phyloP scores from a whole-genome alignment of 2,329 filamentous ascomycete species.

The Aphanoascus verrucosus region DNA sequence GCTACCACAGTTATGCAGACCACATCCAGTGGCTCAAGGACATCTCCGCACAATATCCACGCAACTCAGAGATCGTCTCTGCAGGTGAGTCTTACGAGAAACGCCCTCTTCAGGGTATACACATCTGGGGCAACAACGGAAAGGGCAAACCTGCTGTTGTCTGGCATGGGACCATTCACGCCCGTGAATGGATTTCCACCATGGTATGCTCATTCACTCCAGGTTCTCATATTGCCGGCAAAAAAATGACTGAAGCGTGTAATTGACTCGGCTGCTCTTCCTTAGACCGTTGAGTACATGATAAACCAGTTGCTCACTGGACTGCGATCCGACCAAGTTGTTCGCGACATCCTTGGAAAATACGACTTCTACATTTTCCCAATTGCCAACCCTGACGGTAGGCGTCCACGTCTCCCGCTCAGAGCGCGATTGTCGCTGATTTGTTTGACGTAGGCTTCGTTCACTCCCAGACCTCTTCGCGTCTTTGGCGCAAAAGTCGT shows the following conservation, averaged over 20 bases:
- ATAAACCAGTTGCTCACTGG: constrained; percentile 41
- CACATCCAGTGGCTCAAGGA: constrained; percentile 42
- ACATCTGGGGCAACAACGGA: constrained; percentile 42
- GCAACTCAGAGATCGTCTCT: constrained; percentile 41
- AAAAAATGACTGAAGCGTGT: not conserved
- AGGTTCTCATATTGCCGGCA: too few species aligned
- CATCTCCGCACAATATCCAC: constrained; percentile 37
- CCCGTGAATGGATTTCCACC: constrained; percentile 50
- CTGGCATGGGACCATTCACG: constrained; percentile 50
- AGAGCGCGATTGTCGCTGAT: not conserved
- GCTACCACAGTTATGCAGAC: constrained; percentile 46
- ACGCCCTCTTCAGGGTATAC: constrained; percentile 38
- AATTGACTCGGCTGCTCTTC: not conserved
- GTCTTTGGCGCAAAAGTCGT: constrained; percentile 54
- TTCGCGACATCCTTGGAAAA: constrained; percentile 44
- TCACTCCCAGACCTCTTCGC: constrained; percentile 46
- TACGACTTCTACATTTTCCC: constrained; percentile 59
- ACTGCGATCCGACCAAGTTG: constrained; percentile 20
- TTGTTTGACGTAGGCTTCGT: constrained; percentile 43
- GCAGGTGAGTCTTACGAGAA: constrained; percentile 41
- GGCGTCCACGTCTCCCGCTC: constrained; percentile 11
- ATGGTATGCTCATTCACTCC: constrained; percentile 30
- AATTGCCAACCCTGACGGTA: constrained; percentile 52
- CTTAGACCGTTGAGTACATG: constrained; percentile 40
- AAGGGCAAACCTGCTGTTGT: constrained; percentile 43